Evolutionary conservation across 1,284 basidiomycete genomes (phyloP).

Genomic region (Salmacisia buchloeana): DNA sequence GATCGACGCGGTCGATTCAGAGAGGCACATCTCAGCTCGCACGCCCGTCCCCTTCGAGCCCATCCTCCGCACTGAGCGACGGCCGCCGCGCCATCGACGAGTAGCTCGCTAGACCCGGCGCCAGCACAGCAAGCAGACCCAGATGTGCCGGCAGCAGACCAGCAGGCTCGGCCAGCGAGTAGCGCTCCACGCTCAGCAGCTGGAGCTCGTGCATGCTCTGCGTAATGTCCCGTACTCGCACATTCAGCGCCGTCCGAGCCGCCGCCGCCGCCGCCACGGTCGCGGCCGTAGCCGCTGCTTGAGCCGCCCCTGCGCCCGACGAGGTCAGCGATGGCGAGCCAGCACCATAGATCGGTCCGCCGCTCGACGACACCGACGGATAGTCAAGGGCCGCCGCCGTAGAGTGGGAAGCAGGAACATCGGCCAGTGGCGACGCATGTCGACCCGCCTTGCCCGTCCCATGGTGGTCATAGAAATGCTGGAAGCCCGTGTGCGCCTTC

Average conservation of each 20-base stretch:
- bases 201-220: conserved; percentile 8
- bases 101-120: conserved; percentile 1
- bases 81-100: neutral
- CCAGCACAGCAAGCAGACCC: neutral
- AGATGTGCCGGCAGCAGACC: conserved; percentile 3
- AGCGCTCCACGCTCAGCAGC: conserved; percentile 4
- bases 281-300: neutral
- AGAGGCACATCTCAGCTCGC: too few relatives aligned
- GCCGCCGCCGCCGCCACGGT: neutral
- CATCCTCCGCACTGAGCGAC: neutral
- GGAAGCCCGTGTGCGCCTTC: neutral
- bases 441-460: neutral
- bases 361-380: neutral
- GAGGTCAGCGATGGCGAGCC: neutral
- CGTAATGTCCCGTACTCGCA: conserved; percentile 3
- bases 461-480: neutral
- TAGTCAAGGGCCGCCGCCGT: neutral
- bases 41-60: neutral
- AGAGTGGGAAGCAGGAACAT: too few relatives aligned
- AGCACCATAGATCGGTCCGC: neutral
- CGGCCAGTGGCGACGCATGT: neutral
- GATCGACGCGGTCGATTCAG: too few relatives aligned
- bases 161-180: neutral
- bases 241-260: neutral
- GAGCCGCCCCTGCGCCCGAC: neutral